A percentile compares a stretch with the other conserved stretches of the same genome.
phyloP scores from a whole-genome alignment of 2,329 filamentous ascomycete genomes.

The Pseudogymnoascus sp. region DNA sequence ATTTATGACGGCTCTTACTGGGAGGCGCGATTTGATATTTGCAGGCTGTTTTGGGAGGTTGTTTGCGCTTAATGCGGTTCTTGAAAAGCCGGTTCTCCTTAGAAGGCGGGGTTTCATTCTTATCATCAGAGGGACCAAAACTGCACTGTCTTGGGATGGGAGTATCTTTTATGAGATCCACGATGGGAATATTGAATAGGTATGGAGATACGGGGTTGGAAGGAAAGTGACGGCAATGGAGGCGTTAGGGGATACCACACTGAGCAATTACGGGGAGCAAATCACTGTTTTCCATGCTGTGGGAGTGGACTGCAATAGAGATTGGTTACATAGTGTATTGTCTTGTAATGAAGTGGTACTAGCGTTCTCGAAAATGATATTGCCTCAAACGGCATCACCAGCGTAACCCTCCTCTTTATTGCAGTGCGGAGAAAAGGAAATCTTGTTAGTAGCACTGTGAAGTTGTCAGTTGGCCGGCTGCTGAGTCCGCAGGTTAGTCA shows the following conservation, averaged over 20 bases:
- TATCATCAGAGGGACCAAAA: neutral
- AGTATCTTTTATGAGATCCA: slow-evolving; percentile 1
- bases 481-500: neutral
- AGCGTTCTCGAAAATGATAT: neutral
- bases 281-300: neutral
- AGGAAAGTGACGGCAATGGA: neutral
- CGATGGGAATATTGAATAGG: neutral
- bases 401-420: neutral
- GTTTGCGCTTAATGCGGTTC: neutral
- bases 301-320: neutral
- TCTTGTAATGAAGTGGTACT: neutral
- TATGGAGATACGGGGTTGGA: neutral
- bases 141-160: neutral
- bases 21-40: neutral
- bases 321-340: slow-evolving; percentile 1
- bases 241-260: neutral
- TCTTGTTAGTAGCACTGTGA: neutral
- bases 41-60: neutral
- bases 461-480: neutral
- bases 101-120: neutral
- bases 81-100: neutral
- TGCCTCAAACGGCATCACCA: neutral
- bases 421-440: neutral
- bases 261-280: neutral
- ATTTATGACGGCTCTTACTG: neutral